Base-by-base conservation (phyloP, 352 stramenopile genomes). In the Pseudoperonospora humuli region DNA sequence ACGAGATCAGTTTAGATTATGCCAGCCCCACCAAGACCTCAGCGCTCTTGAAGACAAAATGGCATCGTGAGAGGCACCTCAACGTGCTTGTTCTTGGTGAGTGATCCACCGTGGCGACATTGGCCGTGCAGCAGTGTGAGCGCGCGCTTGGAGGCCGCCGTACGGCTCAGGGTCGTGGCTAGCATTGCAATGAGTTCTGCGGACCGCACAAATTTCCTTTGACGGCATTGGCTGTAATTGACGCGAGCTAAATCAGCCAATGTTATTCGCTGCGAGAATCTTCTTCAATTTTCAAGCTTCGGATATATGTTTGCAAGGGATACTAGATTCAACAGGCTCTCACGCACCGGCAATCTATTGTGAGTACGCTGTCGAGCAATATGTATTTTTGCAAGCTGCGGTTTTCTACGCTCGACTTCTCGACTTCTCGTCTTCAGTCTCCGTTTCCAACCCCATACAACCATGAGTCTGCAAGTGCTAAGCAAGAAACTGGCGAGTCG, bases 31-130 rank as follows among this genome's bases (percentile, higher is more conserved):
- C 4, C 19, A 24, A 32, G 7, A 17, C 39, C 42, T 5, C n/a
- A 4, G 3, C 2, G 10, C 29, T n/a, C 13, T 17, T 27, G 24
- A 31, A 10, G 7, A 8, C 26, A 17, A 14, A 19, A 35, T 21
- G 11, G 5, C 7, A 13, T 18, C 10, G 11, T 5, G 5, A 9
- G 0, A 57, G 56, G 36, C 41, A 87, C 74, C 68, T 92, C 79
- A 24, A 92, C 64, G 65, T 92, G 72, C 61, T 83, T 76, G 66
- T 92, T 92, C 72, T 89, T 92, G 44, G 50, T 48, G 15, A 89
- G 70, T 44, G 76, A 87, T 5, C 79, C 79, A 13, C 79, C 76
- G 54, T 81, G 56, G 55, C 79, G 79, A 58, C 75, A 67, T 63
- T 86, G 78, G 40, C 52, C 73, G 51, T 81, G 71, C 43, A 76